These are phyloP conservation scores for Xenoacremonium recifei DNA, from an alignment of 2,329 filamentous ascomycete genomes.

Conservation along the genomic window DNA sequence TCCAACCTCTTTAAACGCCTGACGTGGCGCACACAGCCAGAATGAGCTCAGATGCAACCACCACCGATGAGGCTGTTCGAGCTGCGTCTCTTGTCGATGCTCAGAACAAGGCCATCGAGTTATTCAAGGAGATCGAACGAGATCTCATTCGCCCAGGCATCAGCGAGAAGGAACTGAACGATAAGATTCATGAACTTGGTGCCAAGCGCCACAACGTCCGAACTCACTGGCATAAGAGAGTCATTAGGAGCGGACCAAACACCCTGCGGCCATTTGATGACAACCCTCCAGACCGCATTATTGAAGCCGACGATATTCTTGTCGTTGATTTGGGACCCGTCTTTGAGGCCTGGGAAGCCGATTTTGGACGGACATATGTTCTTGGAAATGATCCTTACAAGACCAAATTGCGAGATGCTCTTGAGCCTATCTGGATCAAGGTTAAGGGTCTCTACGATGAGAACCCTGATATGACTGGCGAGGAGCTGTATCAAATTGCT, in stretches of 20 bases:
- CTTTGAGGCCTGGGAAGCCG: conserved; percentile 52
- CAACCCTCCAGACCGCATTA: conserved; percentile 47
- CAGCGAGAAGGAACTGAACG: conserved; percentile 45
- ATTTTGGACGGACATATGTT: conserved; percentile 53
- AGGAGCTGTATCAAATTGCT: conserved; percentile 45
- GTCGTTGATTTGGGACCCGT: conserved; percentile 52
- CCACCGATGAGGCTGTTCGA: neutral
- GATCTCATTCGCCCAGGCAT: conserved; percentile 46
- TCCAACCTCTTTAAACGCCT: too few species aligned
- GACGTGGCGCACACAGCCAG: too few species aligned
- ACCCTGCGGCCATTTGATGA: conserved; percentile 46
- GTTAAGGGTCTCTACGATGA: conserved; percentile 39
- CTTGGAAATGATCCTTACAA: conserved; percentile 46
- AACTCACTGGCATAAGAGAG: conserved; percentile 53
- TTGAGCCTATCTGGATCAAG: conserved; percentile 45
- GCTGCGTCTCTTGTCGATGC: conserved; percentile 38
- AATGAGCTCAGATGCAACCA: neutral
- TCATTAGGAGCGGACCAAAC: conserved; percentile 49
- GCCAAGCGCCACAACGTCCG: conserved; percentile 33
- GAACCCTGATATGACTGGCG: conserved; percentile 45
- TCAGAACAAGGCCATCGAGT: conserved; percentile 41
- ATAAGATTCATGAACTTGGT: conserved; percentile 42
- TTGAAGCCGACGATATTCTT: conserved; percentile 48
- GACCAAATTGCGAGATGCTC: conserved; percentile 40
- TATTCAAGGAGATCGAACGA: conserved; percentile 47